Conservation (phyloP, 75 land plant species). For the Cryptomeria japonica region DNA sequence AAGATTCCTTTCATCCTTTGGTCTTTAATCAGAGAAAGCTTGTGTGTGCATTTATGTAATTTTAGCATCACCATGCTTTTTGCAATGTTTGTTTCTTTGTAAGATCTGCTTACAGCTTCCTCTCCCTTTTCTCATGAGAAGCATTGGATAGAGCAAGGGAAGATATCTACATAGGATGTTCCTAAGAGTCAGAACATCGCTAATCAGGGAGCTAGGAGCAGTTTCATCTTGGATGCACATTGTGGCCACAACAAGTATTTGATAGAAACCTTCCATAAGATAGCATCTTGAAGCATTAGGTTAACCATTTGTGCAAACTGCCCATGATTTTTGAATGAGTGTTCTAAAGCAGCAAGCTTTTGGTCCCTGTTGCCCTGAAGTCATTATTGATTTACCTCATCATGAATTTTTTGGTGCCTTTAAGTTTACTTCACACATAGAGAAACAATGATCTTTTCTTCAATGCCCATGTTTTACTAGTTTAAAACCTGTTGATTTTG, state of each 20-base stretch:
- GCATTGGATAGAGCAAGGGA: neutral
- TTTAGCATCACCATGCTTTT: neutral
- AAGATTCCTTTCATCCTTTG: no score
- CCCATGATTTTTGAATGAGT: neutral
- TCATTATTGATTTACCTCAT: neutral
- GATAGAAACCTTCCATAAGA: neutral
- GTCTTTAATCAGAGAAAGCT: no score
- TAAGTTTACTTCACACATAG: neutral
- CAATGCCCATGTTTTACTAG: neutral
- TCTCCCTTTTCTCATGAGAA: neutral
- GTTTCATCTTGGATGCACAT: neutral
- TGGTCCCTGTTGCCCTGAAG: neutral
- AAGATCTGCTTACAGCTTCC: neutral
- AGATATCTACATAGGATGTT: neutral
- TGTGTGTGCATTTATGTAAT: no score
- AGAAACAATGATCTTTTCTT: neutral
- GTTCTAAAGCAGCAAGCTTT: neutral
- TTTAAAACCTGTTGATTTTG: neutral
- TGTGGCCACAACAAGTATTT: neutral
- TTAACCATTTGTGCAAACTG: neutral
- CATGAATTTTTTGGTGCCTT: neutral
- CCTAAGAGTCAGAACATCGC: neutral
- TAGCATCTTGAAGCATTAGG: neutral
- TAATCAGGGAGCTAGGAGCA: neutral
- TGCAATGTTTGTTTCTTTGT: neutral